Evolutionary conservation across 768 basidiomycete species (phyloP), one percentile per base, ranked within the genome.

Genomic region (Psilocybe tampanensis): DNA sequence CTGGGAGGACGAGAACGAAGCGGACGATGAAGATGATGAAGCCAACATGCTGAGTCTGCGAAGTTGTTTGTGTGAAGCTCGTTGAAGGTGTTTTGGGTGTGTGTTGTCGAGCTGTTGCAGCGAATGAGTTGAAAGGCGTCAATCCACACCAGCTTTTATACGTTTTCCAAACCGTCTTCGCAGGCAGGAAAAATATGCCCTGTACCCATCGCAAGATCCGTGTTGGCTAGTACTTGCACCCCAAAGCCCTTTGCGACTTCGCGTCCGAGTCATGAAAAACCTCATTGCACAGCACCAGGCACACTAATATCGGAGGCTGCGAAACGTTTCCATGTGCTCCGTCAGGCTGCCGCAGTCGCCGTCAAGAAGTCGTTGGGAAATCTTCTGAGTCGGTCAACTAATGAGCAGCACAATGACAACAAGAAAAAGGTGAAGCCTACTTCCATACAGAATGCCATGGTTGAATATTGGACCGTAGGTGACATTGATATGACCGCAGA

Each of bases 11-110:
- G 58, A 32, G 9, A 47, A 15, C 54, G 55, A 55, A 33, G 47
- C 29, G 19, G n/a, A n/a, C n/a, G 58, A 50, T 18, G 58, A 55
- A 18, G 55, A 49, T 33, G 58, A 59, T 23, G 58, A 50, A 39
- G 58, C 54, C 29, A 51, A 36, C 53, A 55, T 59, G 18, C 12
- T 52, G 36, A 12, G 13, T 32, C 24, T 18, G n/a, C n/a, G n/a
- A 26, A 34, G 29, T 32, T 15, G 41, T 48, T 50, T 32, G 26
- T 39, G 36, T 15, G 36, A 21, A 24, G 29, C 8, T 32, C 29
- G 55, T 45, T 48, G 21, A 2, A 8, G n/a, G 36, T 39, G 36
- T 13, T 39, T n/a, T 39, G 1, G 8, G 41, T 21, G 19, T 18
- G 39, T 49, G 29, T 29, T 29, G 29, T n/a, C n/a, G 12, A 47